A percentile compares a stretch with the other conserved stretches of the same genome.
Evolutionary conservation across 805 yeast genomes (phyloP).

Genomic region (Nakazawaea holstii): DNA sequence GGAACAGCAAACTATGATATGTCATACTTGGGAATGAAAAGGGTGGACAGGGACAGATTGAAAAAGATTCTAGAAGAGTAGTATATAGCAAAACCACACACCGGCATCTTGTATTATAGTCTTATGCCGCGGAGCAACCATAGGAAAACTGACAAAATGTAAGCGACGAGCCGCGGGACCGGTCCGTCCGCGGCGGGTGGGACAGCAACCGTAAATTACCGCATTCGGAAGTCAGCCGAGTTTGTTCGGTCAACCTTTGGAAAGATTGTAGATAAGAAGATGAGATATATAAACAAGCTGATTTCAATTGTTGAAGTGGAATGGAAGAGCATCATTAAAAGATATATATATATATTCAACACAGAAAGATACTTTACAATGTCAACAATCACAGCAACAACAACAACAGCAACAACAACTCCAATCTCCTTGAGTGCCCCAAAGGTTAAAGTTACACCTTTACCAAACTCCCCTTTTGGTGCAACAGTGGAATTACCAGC

Average conservation of each 20-base stretch:
- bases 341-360: neutral
- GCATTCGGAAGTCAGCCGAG: no score
- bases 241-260: no score
- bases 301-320: no score
- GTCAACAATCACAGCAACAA: neutral
- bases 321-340: neutral
- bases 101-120: neutral
- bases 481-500: slow-evolving; percentile 61
- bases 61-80: slow-evolving; percentile 24
- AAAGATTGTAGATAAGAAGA: no score
- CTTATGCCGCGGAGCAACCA: no score
- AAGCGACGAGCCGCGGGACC: no score
- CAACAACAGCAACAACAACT: neutral
- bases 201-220: no score
- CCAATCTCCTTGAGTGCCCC: slow-evolving; percentile 4
- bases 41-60: slow-evolving; percentile 51
- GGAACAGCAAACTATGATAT: slow-evolving; percentile 84
- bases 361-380: neutral
- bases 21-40: slow-evolving; percentile 70
- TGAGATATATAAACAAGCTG: no score
- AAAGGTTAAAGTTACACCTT: slow-evolving; percentile 37
- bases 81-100: no score
- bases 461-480: slow-evolving; percentile 55
- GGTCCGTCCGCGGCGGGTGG: no score
- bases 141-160: no score